phyloP scores from a whole-genome alignment of 2,329 filamentous ascomycete species.

The Cordyceps cateniannulata region DNA sequence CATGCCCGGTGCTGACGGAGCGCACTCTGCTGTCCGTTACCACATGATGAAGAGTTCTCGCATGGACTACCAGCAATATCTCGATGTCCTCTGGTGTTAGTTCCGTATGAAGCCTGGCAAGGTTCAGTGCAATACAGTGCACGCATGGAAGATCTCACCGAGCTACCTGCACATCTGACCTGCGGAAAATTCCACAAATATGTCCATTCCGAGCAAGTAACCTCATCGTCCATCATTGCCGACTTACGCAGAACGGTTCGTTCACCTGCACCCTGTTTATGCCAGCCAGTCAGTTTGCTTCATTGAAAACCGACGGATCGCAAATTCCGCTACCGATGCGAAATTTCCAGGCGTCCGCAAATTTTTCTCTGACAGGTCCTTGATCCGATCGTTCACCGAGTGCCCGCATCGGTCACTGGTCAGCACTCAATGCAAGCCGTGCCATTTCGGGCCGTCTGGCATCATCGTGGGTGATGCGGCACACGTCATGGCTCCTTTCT shows the following conservation, averaged over 20 bases:
- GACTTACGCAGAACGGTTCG: constrained; percentile 59
- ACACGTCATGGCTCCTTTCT: constrained; percentile 97
- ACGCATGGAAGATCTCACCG: constrained; percentile 71
- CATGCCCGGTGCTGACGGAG: constrained; percentile 90
- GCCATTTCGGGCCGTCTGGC: constrained; percentile 70
- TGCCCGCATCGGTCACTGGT: constrained; percentile 93
- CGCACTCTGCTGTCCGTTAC: constrained; percentile 83
- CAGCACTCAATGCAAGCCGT: constrained; percentile 84
- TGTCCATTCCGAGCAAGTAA: constrained; percentile 74
- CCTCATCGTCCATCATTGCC: too few relatives aligned
- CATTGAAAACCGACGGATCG: constrained; percentile 57
- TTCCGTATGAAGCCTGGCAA: constrained; percentile 65
- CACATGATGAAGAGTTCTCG: constrained; percentile 93
- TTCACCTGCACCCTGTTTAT: constrained; percentile 96
- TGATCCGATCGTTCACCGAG: constrained; percentile 66
- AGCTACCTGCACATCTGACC: constrained; percentile 98
- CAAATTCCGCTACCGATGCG: constrained; percentile 60
- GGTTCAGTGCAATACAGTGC: constrained; percentile 20
- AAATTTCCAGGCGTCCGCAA: constrained; percentile 82
- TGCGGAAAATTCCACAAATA: constrained; percentile 92
- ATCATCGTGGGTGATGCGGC: constrained; percentile 91
- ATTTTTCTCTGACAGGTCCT: constrained; percentile 59
- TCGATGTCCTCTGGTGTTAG: constrained; percentile 96
- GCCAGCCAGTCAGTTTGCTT: constrained; percentile 60
- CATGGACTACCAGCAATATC: constrained; percentile 90